Evolutionary conservation across 306 rosid species (phyloP), one percentile per base, ranked within the genome.

Genomic region (Malus orientalis): DNA sequence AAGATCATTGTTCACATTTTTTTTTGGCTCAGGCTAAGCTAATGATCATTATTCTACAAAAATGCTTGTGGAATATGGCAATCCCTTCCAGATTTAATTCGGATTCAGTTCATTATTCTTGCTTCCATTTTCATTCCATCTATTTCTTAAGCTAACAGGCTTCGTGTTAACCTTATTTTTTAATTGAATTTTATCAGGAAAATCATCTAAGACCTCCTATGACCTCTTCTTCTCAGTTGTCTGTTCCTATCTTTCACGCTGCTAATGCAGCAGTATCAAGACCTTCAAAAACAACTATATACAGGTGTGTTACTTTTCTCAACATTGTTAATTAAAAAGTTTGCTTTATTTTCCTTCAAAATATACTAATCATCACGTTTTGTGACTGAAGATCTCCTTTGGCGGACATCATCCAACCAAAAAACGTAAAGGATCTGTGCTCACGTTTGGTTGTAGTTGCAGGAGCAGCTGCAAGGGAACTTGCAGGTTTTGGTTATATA

Each of bases 371-470:
- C 74, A 23, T 67, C 77, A 42, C 42, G 66, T 61, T 76, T 84
- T 60, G 59, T 84, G 83, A 54, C 80, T 82, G 91, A 77, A 91
- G 97, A 88, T 91, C 95, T 63, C 78, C 84, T 74, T 74, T 89
- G 87, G 86, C 86, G 25, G 83, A 85, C 81, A 89, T 84, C 79
- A 85, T 91, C 89, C 90, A 79, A 79, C 73, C 75, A 76, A 88
- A 84, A 79, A 86, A 86, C 63, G 89, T 88, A 86, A 89, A 77
- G 79, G 84, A 86, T 84, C 86, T 91, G 62, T 91, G 97, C 81
- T 85, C 95, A 53, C 85, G 81, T 71, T 80, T 86, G 74, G 93
- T 91, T 73, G 85, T 82, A 80, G 87, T 88, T 80, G 89, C 95
- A 4, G 87, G 71, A 77, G 83, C 68, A 77, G 88, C 89, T 70